Percentiles rank a stretch among this genome's conserved stretches.
Conservation (phyloP, 768 basidiomycete species). For the Mycena rebaudengoi region DNA sequence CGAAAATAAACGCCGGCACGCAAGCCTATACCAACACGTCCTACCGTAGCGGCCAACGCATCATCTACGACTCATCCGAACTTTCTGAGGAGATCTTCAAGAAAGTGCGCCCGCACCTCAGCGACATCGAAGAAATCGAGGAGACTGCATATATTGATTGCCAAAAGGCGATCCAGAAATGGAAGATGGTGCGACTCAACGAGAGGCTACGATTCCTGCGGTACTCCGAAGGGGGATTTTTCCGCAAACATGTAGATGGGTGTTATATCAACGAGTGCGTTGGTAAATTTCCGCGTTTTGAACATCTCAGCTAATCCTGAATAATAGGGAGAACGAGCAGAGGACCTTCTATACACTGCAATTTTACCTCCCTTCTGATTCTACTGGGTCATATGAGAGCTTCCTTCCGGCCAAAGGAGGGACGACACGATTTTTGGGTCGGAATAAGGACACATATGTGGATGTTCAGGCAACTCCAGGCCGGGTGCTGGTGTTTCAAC, state of each 20-base stretch:
- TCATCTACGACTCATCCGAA: slow-evolving; percentile 23
- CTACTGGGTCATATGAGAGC: slow-evolving; percentile 18
- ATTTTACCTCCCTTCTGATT: slow-evolving; percentile 23
- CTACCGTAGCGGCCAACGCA: slow-evolving; percentile 23
- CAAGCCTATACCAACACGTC: not conserved
- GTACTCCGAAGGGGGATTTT: slow-evolving; percentile 19
- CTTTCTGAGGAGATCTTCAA: slow-evolving; percentile 17
- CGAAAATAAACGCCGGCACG: slow-evolving; percentile 10
- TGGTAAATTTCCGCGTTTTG: too few species aligned
- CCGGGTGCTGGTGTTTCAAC: slow-evolving; percentile 24
- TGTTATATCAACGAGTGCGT: slow-evolving; percentile 15
- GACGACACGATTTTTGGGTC: slow-evolving; percentile 5
- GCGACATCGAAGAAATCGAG: slow-evolving; percentile 23
- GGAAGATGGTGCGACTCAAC: slow-evolving; percentile 27
- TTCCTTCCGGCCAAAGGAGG: slow-evolving; percentile 18
- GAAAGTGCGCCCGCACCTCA: slow-evolving; percentile 17
- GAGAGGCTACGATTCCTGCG: slow-evolving; percentile 24
- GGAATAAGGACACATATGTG: not conserved
- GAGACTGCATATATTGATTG: not conserved
- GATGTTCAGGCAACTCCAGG: slow-evolving; percentile 22
- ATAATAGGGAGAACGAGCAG: too few species aligned
- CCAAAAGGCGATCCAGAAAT: slow-evolving; percentile 10
- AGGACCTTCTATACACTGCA: slow-evolving; percentile 26
- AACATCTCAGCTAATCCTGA: too few species aligned
- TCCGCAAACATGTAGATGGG: slow-evolving; percentile 13